Evolutionary conservation across 768 basidiomycete species (phyloP), one percentile per base, ranked within the genome.

Genomic region (Lactarius deliciosus): DNA sequence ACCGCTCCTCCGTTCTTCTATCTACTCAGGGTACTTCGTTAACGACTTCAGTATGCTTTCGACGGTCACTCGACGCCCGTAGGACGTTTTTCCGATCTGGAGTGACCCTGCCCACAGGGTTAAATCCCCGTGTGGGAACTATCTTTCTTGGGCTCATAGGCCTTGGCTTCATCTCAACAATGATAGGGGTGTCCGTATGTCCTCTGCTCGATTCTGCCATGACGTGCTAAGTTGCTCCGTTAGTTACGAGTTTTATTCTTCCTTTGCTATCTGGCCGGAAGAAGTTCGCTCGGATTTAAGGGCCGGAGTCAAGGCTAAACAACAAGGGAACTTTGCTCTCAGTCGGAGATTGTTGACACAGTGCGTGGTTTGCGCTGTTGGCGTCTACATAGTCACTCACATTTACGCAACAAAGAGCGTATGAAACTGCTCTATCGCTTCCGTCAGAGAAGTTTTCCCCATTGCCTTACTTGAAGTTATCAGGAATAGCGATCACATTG

Each of bases 251-350:
- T 77, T 86, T 54, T 88, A 85, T 72, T 75, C 75, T 8, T 78
- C 81, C 13, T 77, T 89, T 75, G 85, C 84, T 0, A 79, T 86
- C 67, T 92, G 89, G 89, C 90, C 90, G 2, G 72, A 74, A 13
- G 84, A 86, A 69, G 75, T 92, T 2, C 83, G 88, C 5, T 74
- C 76, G 36, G 88, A 91, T 75, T 79, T 92, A 40, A 86, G 88
- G 7, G 81, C 80, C 3, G 90, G 86, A 3, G 79, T 92, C 53
- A 81, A 81, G 65, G 87, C 88, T 3, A 87, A 83, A 71, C 77
- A 85, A 61, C 81, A 84, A 64, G 84, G 82, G 2, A 84, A 91
- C 72, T 70, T 81, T 11, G 76, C 75, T 11, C 74, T 82, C 61
- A 85, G 86, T 69, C 80, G 81, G 65, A 77, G 79, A 38, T 86